Conservation (phyloP, 495 filamentous ascomycete genomes). For the Pyrenula massariospora region DNA sequence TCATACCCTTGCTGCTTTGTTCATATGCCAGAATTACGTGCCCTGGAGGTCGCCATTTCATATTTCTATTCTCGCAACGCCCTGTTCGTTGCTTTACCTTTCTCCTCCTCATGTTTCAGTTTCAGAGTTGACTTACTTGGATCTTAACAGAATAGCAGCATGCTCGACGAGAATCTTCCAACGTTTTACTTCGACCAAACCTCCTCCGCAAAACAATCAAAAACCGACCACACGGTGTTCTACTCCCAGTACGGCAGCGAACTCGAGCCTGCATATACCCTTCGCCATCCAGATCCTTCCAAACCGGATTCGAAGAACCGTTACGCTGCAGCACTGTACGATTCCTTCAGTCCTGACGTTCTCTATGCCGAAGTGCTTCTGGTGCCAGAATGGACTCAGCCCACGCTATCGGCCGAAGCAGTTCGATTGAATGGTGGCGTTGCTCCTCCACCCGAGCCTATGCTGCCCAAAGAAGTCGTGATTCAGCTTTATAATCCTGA, state of each 20-base stretch:
- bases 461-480: constrained; percentile 65
- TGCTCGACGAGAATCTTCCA: constrained; percentile 94
- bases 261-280: constrained; percentile 61
- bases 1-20: background rate
- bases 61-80: background rate
- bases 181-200: constrained; percentile 12
- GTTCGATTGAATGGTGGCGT: constrained; percentile 61
- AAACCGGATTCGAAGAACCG: constrained; percentile 60
- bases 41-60: background rate
- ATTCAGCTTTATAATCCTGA: constrained; percentile 93
- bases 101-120: background rate
- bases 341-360: constrained; percentile 68
- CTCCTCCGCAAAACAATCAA: constrained; percentile 24
- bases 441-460: constrained; percentile 58
- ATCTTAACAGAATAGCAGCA: constrained; percentile 22
- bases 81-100: background rate
- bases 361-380: constrained; percentile 82
- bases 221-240: constrained; percentile 51
- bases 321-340: constrained; percentile 77
- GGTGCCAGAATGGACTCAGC: constrained; percentile 72
- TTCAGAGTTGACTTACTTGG: background rate
- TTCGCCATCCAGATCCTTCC: constrained; percentile 63
- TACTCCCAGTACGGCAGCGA: constrained; percentile 73
- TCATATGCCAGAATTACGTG: background rate
- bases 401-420: constrained; percentile 66